Conservation (phyloP, 805 yeast genomes). For the Vanderwaltozyma verrucispora region DNA sequence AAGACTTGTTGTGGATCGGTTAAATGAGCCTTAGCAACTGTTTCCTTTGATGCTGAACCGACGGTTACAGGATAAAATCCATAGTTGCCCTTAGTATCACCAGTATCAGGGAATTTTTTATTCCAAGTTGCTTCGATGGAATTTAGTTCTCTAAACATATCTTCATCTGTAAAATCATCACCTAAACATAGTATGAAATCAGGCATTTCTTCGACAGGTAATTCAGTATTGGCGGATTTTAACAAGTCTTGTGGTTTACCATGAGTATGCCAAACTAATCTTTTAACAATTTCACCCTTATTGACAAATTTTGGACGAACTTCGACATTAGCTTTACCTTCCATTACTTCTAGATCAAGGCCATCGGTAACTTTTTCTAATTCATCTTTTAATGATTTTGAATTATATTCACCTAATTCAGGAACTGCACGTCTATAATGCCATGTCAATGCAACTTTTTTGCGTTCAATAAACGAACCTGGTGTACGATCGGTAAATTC, state of each 20-base stretch:
- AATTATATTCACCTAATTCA: constrained; percentile 81
- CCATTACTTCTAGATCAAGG: constrained; percentile 88
- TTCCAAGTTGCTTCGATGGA: constrained; percentile 40
- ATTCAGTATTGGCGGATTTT: constrained; percentile 24
- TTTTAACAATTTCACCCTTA: constrained; percentile 90
- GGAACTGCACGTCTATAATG: constrained; percentile 95
- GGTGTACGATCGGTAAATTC: constrained; percentile 82
- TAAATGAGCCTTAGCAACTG: constrained; percentile 78
- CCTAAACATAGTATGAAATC: constrained; percentile 88
- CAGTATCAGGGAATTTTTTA: constrained; percentile 29
- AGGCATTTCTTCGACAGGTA: constrained; percentile 43
- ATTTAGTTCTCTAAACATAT: constrained; percentile 79
- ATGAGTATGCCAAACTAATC: constrained; percentile 57
- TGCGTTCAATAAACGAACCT: constrained; percentile 76
- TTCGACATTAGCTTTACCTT: constrained; percentile 94
- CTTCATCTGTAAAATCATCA: constrained; percentile 96
- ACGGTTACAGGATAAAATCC: constrained; percentile 82
- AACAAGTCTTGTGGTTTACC: constrained; percentile 41
- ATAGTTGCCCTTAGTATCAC: constrained; percentile 40
- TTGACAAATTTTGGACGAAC: constrained; percentile 93
- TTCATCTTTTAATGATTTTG: constrained; percentile 58
- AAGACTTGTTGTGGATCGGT: constrained; percentile 76
- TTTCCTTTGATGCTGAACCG: constrained; percentile 82
- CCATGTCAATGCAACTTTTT: constrained; percentile 95
- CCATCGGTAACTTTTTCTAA: constrained; percentile 50